phyloP scores from a whole-genome alignment of 345 rosid species.

The Pseudoturritis turrita region DNA sequence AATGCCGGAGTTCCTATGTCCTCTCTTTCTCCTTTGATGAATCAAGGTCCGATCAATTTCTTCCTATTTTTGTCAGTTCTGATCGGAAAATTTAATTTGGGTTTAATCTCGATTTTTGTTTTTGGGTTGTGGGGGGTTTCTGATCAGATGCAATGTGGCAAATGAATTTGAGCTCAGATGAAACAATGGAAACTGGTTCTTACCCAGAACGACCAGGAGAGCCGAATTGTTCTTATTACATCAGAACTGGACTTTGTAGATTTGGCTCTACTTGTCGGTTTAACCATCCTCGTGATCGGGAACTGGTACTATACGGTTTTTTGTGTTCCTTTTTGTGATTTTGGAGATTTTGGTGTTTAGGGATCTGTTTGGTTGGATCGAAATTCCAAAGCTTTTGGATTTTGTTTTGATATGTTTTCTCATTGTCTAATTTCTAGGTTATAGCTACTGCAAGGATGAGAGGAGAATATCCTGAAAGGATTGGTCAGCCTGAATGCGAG shows the following conservation, averaged over 20 bases:
- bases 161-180: conserved; percentile 68
- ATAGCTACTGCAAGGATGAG: conserved; percentile 88
- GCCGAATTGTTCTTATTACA: conserved; percentile 93
- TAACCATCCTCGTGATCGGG: conserved; percentile 74
- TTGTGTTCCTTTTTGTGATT: background rate
- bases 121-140: background rate
- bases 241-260: conserved; percentile 97
- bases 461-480: conserved; percentile 96
- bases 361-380: conserved; percentile 4
- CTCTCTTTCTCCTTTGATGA: conserved; percentile 59
- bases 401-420: too few relatives aligned
- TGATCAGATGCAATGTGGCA: conserved; percentile 87
- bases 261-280: conserved; percentile 55
- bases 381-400: background rate
- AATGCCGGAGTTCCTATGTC: conserved; percentile 76
- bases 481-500: conserved; percentile 98
- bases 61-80: background rate
- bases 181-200: conserved; percentile 61
- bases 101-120: background rate
- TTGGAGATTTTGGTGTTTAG: background rate
- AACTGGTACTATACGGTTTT: conserved; percentile 53
- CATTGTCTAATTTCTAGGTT: conserved; percentile 49
- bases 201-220: conserved; percentile 94
- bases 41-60: conserved; percentile 41
- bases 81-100: background rate